phyloP scores from a whole-genome alignment of 352 stramenopile species.

The Pythium sp. region DNA sequence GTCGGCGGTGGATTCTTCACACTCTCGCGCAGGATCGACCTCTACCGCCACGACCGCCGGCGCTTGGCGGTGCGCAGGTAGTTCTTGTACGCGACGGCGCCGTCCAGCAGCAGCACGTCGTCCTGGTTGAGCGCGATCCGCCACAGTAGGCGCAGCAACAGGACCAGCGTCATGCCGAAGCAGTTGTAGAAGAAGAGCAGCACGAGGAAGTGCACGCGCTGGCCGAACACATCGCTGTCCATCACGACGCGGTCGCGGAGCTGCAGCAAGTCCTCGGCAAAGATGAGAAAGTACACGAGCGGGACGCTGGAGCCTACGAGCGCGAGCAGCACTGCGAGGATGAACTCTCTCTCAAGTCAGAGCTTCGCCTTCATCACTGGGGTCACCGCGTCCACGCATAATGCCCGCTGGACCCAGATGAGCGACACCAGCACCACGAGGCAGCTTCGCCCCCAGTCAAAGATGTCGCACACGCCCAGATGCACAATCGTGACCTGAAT shows the following conservation, averaged over 20 bases:
- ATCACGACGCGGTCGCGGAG: background rate
- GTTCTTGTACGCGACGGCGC: too few relatives aligned
- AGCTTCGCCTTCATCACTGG: slow-evolving; percentile 12
- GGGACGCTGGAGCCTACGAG: background rate
- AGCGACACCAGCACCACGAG: slow-evolving; percentile 3
- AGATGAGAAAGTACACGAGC: slow-evolving; percentile 7
- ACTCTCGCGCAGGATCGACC: too few relatives aligned
- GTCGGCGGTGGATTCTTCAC: too few relatives aligned
- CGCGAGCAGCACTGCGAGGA: background rate
- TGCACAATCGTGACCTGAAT: slow-evolving; percentile 16
- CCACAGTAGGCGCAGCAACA: too few relatives aligned
- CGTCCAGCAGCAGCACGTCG: too few relatives aligned
- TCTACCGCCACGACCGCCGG: too few relatives aligned
- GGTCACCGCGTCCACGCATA: slow-evolving; percentile 11
- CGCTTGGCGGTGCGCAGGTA: too few relatives aligned
- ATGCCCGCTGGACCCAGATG: slow-evolving; percentile 17
- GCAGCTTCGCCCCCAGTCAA: slow-evolving; percentile 15
- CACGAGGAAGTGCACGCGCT: slow-evolving; percentile 12
- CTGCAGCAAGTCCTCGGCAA: background rate
- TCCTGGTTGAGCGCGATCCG: too few relatives aligned
- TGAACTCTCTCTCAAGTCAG: slow-evolving; percentile 8
- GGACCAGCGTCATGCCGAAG: slow-evolving; percentile 13
- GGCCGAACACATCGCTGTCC: background rate
- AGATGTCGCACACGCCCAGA: slow-evolving; percentile 24
- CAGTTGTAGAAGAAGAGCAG: slow-evolving; percentile 19